These are phyloP conservation scores for Punctularia strigosozonata DNA, from an alignment of 768 basidiomycete genomes.

Conservation along the genomic window DNA sequence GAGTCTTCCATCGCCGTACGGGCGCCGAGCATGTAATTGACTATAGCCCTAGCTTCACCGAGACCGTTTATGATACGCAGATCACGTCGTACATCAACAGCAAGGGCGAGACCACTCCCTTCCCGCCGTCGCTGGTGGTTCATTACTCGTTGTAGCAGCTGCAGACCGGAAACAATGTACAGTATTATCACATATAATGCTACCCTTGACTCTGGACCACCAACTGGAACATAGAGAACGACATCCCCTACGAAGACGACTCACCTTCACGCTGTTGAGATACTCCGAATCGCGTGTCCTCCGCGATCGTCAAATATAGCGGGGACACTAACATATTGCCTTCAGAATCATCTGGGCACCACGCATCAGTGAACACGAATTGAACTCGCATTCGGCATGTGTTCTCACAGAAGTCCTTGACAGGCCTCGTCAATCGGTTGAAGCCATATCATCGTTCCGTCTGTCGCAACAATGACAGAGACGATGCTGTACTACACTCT, in stretches of 20 bases:
- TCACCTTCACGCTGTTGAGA: neutral
- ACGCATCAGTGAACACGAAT: too few relatives aligned
- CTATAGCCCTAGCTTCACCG: neutral
- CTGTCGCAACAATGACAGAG: too few relatives aligned
- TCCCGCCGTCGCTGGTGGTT: slow-evolving; percentile 7
- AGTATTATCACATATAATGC: neutral
- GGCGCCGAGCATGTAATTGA: neutral
- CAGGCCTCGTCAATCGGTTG: too few relatives aligned
- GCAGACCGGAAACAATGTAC: too few relatives aligned
- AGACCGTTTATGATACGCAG: neutral
- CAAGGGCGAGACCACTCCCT: slow-evolving; percentile 7
- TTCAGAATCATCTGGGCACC: too few relatives aligned
- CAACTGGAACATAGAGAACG: neutral
- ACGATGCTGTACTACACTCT: too few relatives aligned
- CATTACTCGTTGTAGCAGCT: slow-evolving; percentile 2
- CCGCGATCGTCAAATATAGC: too few relatives aligned
- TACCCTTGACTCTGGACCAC: neutral
- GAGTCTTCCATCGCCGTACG: neutral
- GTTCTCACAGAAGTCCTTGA: too few relatives aligned
- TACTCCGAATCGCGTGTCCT: neutral
- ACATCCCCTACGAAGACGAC: neutral
- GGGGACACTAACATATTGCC: too few relatives aligned
- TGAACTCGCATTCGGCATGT: too few relatives aligned
- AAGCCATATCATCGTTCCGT: too few relatives aligned
- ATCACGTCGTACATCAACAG: slow-evolving; percentile 4